Percentiles rank a stretch among this genome's conserved stretches.
phyloP scores from a whole-genome alignment of 176 grass and related monocot genomes.

The Themeda triandra region DNA sequence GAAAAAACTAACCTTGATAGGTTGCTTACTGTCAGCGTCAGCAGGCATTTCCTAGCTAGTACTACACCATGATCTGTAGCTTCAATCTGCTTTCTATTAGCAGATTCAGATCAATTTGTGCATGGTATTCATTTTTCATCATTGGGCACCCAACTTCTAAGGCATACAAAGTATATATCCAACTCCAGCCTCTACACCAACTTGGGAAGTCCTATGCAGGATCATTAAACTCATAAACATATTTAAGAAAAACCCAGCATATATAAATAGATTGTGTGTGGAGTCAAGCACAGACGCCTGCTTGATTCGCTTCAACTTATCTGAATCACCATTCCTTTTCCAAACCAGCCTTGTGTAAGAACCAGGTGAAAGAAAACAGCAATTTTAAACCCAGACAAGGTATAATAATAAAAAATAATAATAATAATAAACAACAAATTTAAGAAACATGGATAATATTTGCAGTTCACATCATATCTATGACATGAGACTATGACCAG shows the following conservation, averaged over 20 bases:
- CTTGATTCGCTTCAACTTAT: not conserved
- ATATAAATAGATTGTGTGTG: too few relatives aligned
- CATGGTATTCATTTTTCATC: not conserved
- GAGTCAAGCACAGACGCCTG: too few relatives aligned
- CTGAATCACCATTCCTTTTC: not conserved
- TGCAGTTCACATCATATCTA: conserved; percentile 33
- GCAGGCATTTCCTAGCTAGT: too few relatives aligned
- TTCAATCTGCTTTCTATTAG: too few relatives aligned
- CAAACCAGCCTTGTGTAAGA: not conserved
- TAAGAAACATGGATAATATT: conserved; percentile 9
- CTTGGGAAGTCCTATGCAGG: too few relatives aligned
- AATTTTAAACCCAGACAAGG: not conserved
- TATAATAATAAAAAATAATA: not conserved
- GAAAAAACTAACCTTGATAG: too few relatives aligned
- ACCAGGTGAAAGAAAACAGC: not conserved
- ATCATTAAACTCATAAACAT: not conserved
- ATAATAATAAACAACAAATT: conserved; percentile 7
- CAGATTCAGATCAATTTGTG: not conserved
- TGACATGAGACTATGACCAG: conserved; percentile 22
- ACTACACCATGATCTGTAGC: too few relatives aligned
- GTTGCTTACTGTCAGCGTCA: too few relatives aligned
- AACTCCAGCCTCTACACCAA: too few relatives aligned
- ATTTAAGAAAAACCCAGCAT: too few relatives aligned
- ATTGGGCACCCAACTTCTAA: too few relatives aligned
- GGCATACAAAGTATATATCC: too few relatives aligned